These are phyloP conservation scores for Thermothielavioides terrestris DNA, from an alignment of 495 filamentous ascomycete genomes.

Conservation along the genomic window DNA sequence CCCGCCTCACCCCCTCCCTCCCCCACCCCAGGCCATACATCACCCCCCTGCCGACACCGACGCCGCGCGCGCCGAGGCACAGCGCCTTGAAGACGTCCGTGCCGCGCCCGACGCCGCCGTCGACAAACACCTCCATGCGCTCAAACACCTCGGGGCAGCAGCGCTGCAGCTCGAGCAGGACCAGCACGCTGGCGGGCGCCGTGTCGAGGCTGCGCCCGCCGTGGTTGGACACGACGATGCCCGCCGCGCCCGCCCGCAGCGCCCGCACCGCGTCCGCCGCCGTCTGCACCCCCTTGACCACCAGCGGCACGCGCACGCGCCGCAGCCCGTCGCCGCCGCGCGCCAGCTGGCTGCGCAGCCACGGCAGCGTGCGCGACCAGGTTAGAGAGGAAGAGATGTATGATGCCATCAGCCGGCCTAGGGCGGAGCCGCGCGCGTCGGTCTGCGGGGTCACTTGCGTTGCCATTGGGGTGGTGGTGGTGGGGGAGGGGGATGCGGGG, in stretches of 20 bases:
- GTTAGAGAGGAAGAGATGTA: constrained; percentile 65
- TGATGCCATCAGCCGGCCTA: constrained; percentile 62
- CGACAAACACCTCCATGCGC: constrained; percentile 54
- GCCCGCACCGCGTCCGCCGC: constrained; percentile 52
- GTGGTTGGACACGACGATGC: constrained; percentile 58
- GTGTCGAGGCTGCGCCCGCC: constrained; percentile 63
- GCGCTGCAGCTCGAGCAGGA: constrained; percentile 56
- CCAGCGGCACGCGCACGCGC: constrained; percentile 45
- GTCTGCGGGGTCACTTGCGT: constrained; percentile 35
- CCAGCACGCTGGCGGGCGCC: constrained; percentile 50
- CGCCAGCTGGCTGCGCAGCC: constrained; percentile 31
- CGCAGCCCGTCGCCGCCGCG: too few relatives aligned
- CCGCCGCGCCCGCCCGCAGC: constrained; percentile 46
- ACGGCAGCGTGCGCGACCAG: constrained; percentile 58
- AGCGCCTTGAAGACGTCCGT: constrained; percentile 63
- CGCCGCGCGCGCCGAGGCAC: constrained; percentile 55
- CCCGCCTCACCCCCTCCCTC: constrained; percentile 62
- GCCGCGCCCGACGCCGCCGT: constrained; percentile 57
- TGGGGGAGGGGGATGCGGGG: constrained; percentile 19
- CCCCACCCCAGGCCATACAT: constrained; percentile 63
- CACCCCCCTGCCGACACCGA: constrained; percentile 56
- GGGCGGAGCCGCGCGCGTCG: constrained; percentile 59
- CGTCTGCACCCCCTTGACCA: constrained; percentile 59
- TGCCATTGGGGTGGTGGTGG: background rate
- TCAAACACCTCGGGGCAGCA: constrained; percentile 52